Evolutionary conservation across 2,329 filamentous ascomycete genomes (phyloP).

Genomic region (Trichoderma gracile): DNA sequence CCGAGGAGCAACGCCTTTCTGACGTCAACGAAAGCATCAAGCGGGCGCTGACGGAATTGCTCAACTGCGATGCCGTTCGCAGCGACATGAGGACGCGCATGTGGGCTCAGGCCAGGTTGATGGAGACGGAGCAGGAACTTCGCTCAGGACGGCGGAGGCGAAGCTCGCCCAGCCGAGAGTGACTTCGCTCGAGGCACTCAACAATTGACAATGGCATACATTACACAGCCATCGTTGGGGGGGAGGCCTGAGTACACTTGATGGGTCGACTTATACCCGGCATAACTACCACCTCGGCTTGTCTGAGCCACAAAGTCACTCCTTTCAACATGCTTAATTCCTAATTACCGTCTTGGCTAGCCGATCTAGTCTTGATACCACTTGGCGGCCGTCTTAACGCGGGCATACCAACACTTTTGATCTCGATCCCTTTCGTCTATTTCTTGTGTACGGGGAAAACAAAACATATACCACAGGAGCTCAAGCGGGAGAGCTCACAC

Average conservation of each 20-base stretch:
- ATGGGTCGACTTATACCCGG: neutral
- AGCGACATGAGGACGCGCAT: constrained; percentile 53
- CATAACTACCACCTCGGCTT: neutral
- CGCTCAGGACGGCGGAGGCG: constrained; percentile 54
- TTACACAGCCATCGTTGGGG: constrained; percentile 15
- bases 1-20: constrained; percentile 55
- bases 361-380: constrained; percentile 5
- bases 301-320: constrained; percentile 5
- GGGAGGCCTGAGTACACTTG: neutral
- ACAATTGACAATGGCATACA: neutral
- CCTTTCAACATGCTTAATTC: constrained; percentile 15
- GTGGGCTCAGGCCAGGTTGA: constrained; percentile 59
- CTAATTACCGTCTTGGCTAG: constrained; percentile 8
- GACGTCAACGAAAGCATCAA: constrained; percentile 63
- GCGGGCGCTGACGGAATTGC: constrained; percentile 59
- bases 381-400: neutral
- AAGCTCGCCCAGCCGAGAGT: constrained; percentile 41
- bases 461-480: constrained; percentile 10
- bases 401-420: neutral
- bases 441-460: neutral
- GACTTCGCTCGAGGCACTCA: neutral
- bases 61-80: constrained; percentile 60
- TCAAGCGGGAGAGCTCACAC: constrained; percentile 19
- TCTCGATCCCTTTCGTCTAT: neutral
- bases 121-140: constrained; percentile 62